Evolutionary conservation across 805 yeast species (phyloP), one percentile per base, ranked within the genome.

Genomic region (Pichia pseudocactophila): DNA sequence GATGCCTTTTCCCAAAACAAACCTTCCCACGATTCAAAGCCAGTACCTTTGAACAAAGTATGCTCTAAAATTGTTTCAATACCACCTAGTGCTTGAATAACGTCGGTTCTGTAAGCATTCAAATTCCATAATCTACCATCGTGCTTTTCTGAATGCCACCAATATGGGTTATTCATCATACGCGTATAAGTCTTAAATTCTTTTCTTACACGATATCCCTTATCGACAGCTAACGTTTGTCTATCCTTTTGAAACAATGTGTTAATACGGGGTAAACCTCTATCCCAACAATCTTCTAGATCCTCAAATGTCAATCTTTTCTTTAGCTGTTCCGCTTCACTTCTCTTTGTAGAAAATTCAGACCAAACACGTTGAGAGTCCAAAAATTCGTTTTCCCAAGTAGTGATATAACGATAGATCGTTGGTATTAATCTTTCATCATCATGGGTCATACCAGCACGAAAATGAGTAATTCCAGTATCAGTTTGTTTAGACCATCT

Each of bases 301-400:
- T 92, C 98, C 59, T 92, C 99, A 54, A 85, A 82, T 0, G 95
- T 83, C 32, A 92, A 63, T 33, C 97, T 74, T 22, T 96, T 78
- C 52, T 87, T 84, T 51, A 86, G 87, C 52, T 82, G 84, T 22
- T 76, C 65, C 1, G 97, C 97, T 55, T 86, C 96, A 46, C 77
- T 82, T 37, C 97, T 72, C 57, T 87, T 88, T 44, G 83, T 74
- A 1, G 96, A 92, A 64, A 89, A 92, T 50, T 92, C 99, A 0
- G 95, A 87, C 99, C 99, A 92, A 3, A 90, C 98, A 44, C 96
- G 70, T 59, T 87, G 95, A 2, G 97, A 89, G 52, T 92, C 98
- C 37, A 80, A 55, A 56, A 90, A 87, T 59, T 92, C 99, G 50
- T 92, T 82, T 57, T 92, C 98, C 99, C 99, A 92, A 0, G 96